These are phyloP conservation scores for Phytophthora ohioensis DNA, from an alignment of 352 stramenopile species.

Conservation along the genomic window DNA sequence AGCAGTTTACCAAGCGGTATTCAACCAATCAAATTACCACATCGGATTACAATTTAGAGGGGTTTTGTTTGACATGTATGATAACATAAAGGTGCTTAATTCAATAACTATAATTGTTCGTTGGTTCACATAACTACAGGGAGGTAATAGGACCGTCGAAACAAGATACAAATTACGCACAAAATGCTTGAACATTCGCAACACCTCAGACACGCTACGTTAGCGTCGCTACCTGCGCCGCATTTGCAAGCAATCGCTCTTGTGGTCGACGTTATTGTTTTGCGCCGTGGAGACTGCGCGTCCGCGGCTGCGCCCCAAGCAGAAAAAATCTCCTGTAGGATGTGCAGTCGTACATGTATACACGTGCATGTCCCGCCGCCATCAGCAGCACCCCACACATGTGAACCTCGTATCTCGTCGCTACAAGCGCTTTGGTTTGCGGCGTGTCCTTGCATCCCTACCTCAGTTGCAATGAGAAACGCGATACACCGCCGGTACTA, in stretches of 20 bases:
- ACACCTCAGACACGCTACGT: neutral
- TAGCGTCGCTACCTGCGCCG: neutral
- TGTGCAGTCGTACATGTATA: slow-evolving; percentile 30
- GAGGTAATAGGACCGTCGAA: slow-evolving; percentile 4
- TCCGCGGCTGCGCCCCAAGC: slow-evolving; percentile 29
- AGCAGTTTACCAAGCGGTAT: slow-evolving; percentile 15
- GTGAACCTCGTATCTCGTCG: slow-evolving; percentile 4
- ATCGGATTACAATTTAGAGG: neutral
- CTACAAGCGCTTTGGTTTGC: slow-evolving; percentile 11
- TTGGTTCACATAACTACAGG: neutral
- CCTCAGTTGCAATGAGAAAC: slow-evolving; percentile 18
- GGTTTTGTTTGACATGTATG: slow-evolving; percentile 11
- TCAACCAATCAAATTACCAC: slow-evolving; percentile 17
- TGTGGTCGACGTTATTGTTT: slow-evolving; percentile 20
- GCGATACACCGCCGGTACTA: slow-evolving; percentile 24
- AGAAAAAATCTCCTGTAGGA: slow-evolving; percentile 34
- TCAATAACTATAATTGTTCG: neutral
- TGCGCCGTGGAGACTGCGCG: neutral
- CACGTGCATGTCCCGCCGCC: slow-evolving; percentile 6
- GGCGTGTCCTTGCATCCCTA: slow-evolving; percentile 13
- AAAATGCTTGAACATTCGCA: neutral
- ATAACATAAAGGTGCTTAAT: neutral
- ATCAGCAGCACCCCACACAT: slow-evolving; percentile 12
- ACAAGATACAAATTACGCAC: neutral
- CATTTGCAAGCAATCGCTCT: slow-evolving; percentile 1